Base-by-base conservation (phyloP, 441 rosid genomes). In the Mallotus repandus region DNA sequence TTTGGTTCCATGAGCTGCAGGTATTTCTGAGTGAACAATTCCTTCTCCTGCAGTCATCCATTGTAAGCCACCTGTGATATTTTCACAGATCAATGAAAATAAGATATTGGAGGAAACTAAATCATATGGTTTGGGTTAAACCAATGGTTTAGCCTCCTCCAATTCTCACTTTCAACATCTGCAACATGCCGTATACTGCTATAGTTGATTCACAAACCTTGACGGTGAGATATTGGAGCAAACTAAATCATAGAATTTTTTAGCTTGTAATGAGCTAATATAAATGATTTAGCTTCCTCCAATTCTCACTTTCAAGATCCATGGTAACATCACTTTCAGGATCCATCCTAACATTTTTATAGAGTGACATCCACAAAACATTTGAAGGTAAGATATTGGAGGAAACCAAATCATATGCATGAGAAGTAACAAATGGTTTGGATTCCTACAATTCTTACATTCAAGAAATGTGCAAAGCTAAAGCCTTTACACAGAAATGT, bases 31-130 rank as follows among this genome's bases (percentile, higher is more conserved):
- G 65, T 91, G 98, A 76, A 94, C 93, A 57, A 94, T 89, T 73
- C 98, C 97, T 78, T 89, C 89, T n/a, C 98, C 97, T 1, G 98
- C 97, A 0, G 98, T 94, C 98, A 92, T 94, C 98, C 97, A 94
- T 74, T 94, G 97, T 52, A 94, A 46, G 68, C 89, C 98, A 15
- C 98, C 97, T 7, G 86, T 35, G 7, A 63, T n/a, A 38, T 16
- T 9, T 22, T 48, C 67, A 71, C 32, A 53, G 35, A 38, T 50
- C 74, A 38, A 7, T 61, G 50, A 62, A 62, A 21, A 3, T 19
- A 50, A 71, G 74, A 50, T 61, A 71, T 71, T 71, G 68, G 68
- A 71, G 52, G 74, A 60, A 48, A 71, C 60, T 35, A 61, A 61
- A 71, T 18, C 32, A 25, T 50, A 10, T 25, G 74, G 52, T 10